Evolutionary conservation across 257 asterid species (phyloP).

Genomic region (Gentiana straminea): DNA sequence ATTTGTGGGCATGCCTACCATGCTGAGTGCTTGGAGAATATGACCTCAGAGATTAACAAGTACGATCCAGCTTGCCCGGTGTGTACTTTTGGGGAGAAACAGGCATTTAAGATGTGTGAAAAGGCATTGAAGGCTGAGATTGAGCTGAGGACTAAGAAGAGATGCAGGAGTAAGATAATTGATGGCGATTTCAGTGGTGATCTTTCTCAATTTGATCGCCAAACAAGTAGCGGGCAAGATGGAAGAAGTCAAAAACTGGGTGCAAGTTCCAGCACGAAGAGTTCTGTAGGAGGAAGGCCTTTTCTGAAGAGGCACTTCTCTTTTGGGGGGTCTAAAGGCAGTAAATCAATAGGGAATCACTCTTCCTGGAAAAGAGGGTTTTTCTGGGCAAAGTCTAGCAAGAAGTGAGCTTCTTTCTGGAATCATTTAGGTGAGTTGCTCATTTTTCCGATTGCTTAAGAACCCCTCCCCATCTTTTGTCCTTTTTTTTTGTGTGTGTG

Average conservation of each 20-base stretch:
- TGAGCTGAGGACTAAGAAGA: conserved; percentile 56
- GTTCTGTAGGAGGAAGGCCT: conserved; percentile 41
- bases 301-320: conserved; percentile 76
- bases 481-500: too few relatives aligned
- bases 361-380: conserved; percentile 38
- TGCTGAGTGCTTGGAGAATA: conserved; percentile 85
- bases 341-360: conserved; percentile 33
- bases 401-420: conserved; percentile 27
- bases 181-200: conserved; percentile 47
- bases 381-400: conserved; percentile 75
- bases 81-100: conserved; percentile 88
- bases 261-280: conserved; percentile 63
- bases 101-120: conserved; percentile 62
- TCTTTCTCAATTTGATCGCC: conserved; percentile 31
- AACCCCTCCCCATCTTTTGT: too few relatives aligned
- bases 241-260: conserved; percentile 42
- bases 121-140: conserved; percentile 72
- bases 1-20: conserved; percentile 89
- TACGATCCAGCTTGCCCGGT: conserved; percentile 87
- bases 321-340: conserved; percentile 47
- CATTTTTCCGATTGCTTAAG: not conserved
- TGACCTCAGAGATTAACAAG: conserved; percentile 77
- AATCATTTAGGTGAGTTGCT: conserved; percentile 16
- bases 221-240: conserved; percentile 36
- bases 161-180: conserved; percentile 46